phyloP scores from a whole-genome alignment of 352 stramenopile genomes.

The Aphanomyces invadans region DNA sequence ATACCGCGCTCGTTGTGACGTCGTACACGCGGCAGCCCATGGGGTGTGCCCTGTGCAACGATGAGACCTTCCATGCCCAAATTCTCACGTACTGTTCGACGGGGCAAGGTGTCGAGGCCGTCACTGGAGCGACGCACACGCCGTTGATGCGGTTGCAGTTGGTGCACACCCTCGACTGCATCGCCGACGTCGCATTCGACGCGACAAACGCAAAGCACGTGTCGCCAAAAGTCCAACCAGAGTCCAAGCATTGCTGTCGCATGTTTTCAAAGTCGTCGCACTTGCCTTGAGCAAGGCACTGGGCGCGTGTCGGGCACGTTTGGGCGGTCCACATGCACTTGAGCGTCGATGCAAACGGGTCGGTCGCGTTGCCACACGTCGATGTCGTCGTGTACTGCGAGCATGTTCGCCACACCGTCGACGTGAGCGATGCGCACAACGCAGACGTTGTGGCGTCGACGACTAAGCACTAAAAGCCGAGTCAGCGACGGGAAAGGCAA shows the following conservation, averaged over 20 bases:
- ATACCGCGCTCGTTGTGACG: background rate
- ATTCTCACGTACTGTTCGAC: background rate
- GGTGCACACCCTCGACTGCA: background rate
- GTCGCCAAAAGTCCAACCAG: constrained; percentile 12
- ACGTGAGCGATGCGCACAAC: background rate
- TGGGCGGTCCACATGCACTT: background rate
- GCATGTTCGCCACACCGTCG: background rate
- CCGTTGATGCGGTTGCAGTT: background rate
- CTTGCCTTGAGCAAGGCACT: constrained; percentile 7
- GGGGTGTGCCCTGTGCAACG: background rate
- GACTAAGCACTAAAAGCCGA: constrained; percentile 5
- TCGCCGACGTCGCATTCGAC: background rate
- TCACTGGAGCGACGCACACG: background rate
- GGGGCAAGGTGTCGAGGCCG: background rate
- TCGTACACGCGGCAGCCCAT: constrained; percentile 11
- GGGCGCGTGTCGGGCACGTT: background rate
- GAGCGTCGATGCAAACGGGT: background rate
- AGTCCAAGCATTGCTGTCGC: background rate
- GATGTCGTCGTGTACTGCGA: background rate
- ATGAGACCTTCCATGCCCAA: no score
- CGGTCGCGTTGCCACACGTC: background rate
- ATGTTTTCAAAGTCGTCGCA: constrained; percentile 13
- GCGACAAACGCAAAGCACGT: constrained; percentile 1
- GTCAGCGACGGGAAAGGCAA: background rate
- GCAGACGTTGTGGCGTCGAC: background rate